A percentile compares a stretch with the other conserved stretches of the same genome.
These are phyloP conservation scores for Sesbania bispinosa DNA, from an alignment of 306 rosid genomes.

Conservation along the genomic window DNA sequence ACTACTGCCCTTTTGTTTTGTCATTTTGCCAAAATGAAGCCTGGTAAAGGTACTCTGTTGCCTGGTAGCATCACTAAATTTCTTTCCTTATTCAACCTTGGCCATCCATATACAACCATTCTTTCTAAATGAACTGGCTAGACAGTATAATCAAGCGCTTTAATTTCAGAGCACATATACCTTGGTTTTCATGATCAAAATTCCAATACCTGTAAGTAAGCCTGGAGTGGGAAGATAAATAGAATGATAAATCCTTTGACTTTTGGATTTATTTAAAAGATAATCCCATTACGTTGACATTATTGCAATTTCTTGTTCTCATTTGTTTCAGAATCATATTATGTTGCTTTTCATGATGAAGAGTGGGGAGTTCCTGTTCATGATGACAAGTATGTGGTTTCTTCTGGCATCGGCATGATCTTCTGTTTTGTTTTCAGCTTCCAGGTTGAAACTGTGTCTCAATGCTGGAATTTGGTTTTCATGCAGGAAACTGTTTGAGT, in stretches of 20 bases:
- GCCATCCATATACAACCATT: neutral
- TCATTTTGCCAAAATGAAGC: neutral
- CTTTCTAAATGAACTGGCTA: constrained; percentile 11
- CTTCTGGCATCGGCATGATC: constrained; percentile 12
- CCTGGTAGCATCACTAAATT: constrained; percentile 5
- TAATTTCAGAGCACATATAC: neutral
- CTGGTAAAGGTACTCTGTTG: neutral
- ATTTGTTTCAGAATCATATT: constrained; percentile 48
- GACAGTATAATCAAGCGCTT: neutral
- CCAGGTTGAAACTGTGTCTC: constrained; percentile 23
- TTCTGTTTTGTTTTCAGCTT: constrained; percentile 25
- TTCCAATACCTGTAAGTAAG: constrained; percentile 8
- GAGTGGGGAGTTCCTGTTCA: constrained; percentile 81
- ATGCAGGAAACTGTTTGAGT: constrained; percentile 65
- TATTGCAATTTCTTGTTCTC: constrained; percentile 10
- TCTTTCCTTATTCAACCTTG: constrained; percentile 14
- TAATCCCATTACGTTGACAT: no score
- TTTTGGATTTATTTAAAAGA: no score
- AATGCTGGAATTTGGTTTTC: constrained; percentile 5
- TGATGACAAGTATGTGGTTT: constrained; percentile 61
- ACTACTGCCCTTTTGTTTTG: neutral
- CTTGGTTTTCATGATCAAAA: constrained; percentile 5
- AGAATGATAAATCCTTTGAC: neutral
- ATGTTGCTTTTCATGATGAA: constrained; percentile 63
- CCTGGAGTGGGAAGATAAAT: constrained; percentile 20